phyloP scores from a whole-genome alignment of 179 eudicot species.

The Gypsophila paniculata region DNA sequence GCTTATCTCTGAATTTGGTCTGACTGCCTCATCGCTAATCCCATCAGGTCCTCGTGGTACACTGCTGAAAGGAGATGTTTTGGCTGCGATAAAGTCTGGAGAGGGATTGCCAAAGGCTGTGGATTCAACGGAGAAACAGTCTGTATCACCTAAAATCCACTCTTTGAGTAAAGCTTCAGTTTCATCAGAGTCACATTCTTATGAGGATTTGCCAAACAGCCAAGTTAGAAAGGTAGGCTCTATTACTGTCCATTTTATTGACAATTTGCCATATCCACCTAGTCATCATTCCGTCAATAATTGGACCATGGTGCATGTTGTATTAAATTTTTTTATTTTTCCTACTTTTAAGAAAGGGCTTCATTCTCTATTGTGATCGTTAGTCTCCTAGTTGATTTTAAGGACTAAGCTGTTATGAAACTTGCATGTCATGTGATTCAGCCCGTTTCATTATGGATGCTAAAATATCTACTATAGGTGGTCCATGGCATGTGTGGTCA shows the following conservation, averaged over 20 bases:
- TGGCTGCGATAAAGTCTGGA: constrained; percentile 75
- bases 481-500: background rate
- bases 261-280: constrained; percentile 6
- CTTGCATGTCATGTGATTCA: constrained; percentile 5
- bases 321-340: background rate
- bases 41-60: constrained; percentile 98
- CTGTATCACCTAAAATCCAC: constrained; percentile 39
- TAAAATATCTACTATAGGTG: background rate
- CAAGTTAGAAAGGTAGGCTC: constrained; percentile 87
- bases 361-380: background rate
- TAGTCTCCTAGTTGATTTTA: background rate
- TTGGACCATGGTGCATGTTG: constrained; percentile 5
- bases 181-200: constrained; percentile 41
- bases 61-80: constrained; percentile 83
- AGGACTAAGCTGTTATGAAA: background rate
- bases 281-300: background rate
- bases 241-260: background rate
- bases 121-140: constrained; percentile 33
- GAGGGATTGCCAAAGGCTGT: constrained; percentile 46
- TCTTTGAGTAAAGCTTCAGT: constrained; percentile 30
- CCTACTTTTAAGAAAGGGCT: background rate
- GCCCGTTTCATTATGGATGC: background rate
- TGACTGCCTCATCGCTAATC: constrained; percentile 62
- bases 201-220: constrained; percentile 77
- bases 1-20: constrained; percentile 63